A percentile compares a stretch with the other conserved stretches of the same genome.
Evolutionary conservation across 2,329 filamentous ascomycete species (phyloP).

Genomic region (Pseudocercospora vitis): DNA sequence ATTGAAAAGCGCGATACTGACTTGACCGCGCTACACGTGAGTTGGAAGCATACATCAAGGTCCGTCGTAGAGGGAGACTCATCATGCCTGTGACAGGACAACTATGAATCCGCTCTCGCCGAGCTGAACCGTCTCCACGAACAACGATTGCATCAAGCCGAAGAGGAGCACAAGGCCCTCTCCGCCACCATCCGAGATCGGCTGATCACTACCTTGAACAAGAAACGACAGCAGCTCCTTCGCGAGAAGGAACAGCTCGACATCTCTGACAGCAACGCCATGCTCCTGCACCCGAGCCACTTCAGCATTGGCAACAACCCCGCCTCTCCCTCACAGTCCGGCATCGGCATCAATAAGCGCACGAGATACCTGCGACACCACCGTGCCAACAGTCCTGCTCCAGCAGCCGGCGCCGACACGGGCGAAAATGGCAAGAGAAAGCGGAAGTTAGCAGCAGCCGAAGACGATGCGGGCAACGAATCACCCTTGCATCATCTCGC

Average conservation of each 20-base stretch:
- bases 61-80: no score
- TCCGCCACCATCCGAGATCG: conserved; percentile 61
- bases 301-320: conserved; percentile 63
- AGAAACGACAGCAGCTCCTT: conserved; percentile 58
- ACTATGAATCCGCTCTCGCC: conserved; percentile 56
- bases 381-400: conserved; percentile 40
- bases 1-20: conserved; percentile 85
- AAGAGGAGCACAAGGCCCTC: conserved; percentile 62
- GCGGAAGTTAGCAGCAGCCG: conserved; percentile 54
- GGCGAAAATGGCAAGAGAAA: conserved; percentile 56
- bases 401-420: conserved; percentile 30
- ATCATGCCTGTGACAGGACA: conserved; percentile 47
- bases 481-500: conserved; percentile 55
- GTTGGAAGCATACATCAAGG: conserved; percentile 30
- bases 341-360: conserved; percentile 55
- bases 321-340: conserved; percentile 60
- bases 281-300: conserved; percentile 64
- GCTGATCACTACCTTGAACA: conserved; percentile 57
- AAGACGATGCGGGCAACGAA: conserved; percentile 59
- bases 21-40: conserved; percentile 76
- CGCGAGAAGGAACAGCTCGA: conserved; percentile 68
- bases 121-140: conserved; percentile 58
- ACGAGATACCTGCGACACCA: conserved; percentile 61
- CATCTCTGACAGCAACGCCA: conserved; percentile 64
- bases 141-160: conserved; percentile 61